Percentiles rank a stretch among this genome's conserved stretches.
phyloP scores from a whole-genome alignment of 176 grass and related monocot species.

The Cenchrus fungigraminus region DNA sequence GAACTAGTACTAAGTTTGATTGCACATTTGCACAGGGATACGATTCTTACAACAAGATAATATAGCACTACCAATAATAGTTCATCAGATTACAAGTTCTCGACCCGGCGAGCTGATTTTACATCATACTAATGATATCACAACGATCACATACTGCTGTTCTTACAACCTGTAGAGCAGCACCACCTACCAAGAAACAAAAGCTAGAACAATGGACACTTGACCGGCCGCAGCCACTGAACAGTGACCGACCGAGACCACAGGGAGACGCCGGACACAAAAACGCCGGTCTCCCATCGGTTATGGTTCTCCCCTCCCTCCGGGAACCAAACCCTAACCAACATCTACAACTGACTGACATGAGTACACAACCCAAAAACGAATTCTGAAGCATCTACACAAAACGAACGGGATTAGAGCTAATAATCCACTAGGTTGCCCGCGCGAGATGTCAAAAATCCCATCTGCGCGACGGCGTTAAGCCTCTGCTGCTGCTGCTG shows the following conservation, averaged over 20 bases:
- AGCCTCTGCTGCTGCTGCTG: conserved; percentile 7
- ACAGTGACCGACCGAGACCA: conserved; percentile 30
- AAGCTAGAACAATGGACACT: conserved; percentile 18
- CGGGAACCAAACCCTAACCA: conserved; percentile 38
- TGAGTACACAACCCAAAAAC: neutral
- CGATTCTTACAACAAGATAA: neutral
- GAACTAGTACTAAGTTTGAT: neutral
- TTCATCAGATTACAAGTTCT: conserved; percentile 51
- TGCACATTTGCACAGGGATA: too few species aligned
- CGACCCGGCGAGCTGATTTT: conserved; percentile 33
- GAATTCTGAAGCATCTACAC: conserved; percentile 31
- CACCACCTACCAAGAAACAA: neutral
- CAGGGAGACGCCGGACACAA: conserved; percentile 52
- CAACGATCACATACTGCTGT: conserved; percentile 15
- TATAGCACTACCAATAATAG: conserved; percentile 12
- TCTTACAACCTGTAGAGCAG: conserved; percentile 49
- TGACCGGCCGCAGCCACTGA: conserved; percentile 31
- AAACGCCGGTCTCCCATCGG: conserved; percentile 52
- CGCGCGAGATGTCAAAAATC: conserved; percentile 60
- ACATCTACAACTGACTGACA: conserved; percentile 6
- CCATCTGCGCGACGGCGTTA: conserved; percentile 54
- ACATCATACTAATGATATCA: neutral
- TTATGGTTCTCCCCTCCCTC: conserved; percentile 5
- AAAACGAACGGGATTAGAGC: conserved; percentile 47
- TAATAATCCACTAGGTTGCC: conserved; percentile 45